Evolutionary conservation across 129 eudicot species (phyloP).

Genomic region (Daucus carota): DNA sequence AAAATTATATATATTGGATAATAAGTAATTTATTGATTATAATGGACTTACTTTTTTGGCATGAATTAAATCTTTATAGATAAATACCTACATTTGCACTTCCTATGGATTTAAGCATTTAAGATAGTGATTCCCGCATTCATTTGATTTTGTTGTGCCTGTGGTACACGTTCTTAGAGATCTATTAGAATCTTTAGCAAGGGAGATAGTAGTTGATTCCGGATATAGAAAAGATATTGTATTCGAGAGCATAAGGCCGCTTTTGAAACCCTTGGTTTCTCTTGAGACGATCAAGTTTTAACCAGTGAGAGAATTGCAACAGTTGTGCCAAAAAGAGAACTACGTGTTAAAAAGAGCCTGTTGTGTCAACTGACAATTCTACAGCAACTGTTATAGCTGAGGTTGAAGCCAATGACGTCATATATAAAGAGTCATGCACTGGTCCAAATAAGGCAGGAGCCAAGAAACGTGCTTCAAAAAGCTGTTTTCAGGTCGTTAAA

Average conservation of each 20-base stretch:
- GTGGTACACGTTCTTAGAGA: conserved; percentile 71
- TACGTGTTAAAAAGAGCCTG: conserved; percentile 20
- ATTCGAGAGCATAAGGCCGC: conserved; percentile 55
- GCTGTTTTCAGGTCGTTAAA: conserved; percentile 47
- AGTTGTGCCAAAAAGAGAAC: conserved; percentile 37
- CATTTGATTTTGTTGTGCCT: background rate
- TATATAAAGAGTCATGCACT: conserved; percentile 21
- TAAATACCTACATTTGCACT: background rate
- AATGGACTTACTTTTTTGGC: background rate
- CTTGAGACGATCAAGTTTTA: conserved; percentile 61
- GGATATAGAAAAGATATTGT: conserved; percentile 55
- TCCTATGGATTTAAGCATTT: background rate
- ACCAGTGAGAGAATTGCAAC: conserved; percentile 52
- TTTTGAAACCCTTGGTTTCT: conserved; percentile 70
- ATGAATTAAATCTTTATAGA: background rate
- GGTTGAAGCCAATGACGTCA: conserved; percentile 37
- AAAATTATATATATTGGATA: background rate
- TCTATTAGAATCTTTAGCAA: conserved; percentile 76
- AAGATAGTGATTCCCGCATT: background rate
- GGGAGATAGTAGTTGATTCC: conserved; percentile 79
- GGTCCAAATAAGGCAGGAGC: conserved; percentile 41
- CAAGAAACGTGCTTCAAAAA: conserved; percentile 46
- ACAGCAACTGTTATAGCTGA: conserved; percentile 28
- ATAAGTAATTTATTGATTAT: background rate
- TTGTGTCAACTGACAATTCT: conserved; percentile 26